Evolutionary conservation across 202 grass and related monocot species (phyloP), one percentile per base, ranked within the genome.

Genomic region (Bolboschoenoplectus hybrid): DNA sequence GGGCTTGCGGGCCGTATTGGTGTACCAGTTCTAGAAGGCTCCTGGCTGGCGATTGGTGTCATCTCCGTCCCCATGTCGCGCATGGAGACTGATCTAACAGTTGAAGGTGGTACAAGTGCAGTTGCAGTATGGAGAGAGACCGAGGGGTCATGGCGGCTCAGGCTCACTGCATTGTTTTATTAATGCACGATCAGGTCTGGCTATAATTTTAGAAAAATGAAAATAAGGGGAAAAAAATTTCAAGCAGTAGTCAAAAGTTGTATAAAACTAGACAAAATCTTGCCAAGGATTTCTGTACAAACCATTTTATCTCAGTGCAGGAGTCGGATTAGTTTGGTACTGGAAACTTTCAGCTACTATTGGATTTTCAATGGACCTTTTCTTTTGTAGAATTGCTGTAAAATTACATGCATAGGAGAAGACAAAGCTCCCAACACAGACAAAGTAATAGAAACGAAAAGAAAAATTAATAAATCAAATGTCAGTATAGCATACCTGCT

Each of bases 11-110:
- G 90, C 85, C 89, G 88, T n/a, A 93, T 81, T 0, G 97, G 97
- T 63, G 93, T 99, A 53, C 93, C 97, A 56, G 97, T 97, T 13
- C 93, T 86, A 63, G 97, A 99, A 82, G 93, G 97, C 70, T 99
- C 97, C 66, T 96, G 92, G 77, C 97, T 99, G 57, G 93, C 93
- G 83, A 96, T 90, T 9, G 97, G 97, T 71, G 97, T 99, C 97
- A 99, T 99, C 83, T 99, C 97, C 39, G 97, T 99, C 38, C 97
- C 97, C 97, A 99, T 96, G 66, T 99, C 97, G 60, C 97, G 92
- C 97, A 99, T 96, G 44, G 97, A 99, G 41, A 99, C 97, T 13
- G 97, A 96, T 40, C 97, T 84, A 47, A 90, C 92, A 43, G 93
- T 99, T 64, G 92, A 86, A 63, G 85, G 87, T 62, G 97, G 91